A percentile compares a stretch with the other conserved stretches of the same genome.
Evolutionary conservation across 1,284 basidiomycete genomes (phyloP).

Genomic region (Fistulina hepatica): DNA sequence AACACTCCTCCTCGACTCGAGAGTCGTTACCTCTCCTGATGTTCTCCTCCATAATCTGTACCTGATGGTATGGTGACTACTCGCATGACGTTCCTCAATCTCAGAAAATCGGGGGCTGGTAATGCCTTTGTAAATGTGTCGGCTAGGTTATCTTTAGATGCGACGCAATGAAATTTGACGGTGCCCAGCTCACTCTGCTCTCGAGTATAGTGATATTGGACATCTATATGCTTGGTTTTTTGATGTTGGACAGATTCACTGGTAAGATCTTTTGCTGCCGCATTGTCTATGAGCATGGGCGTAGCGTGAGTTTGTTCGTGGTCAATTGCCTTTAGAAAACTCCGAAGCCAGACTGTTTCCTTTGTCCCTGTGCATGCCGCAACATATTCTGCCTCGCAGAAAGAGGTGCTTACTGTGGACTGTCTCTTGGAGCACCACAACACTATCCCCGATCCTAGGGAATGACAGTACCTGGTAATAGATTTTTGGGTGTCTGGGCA

Average conservation of each 20-base stretch:
- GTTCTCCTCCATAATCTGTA: no score
- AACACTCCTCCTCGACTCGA: no score
- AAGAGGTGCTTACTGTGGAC: neutral
- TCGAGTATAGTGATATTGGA: conserved; percentile 6
- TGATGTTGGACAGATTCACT: conserved; percentile 1
- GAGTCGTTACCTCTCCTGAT: no score
- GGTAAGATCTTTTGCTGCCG: neutral
- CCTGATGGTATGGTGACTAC: no score
- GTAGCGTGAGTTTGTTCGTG: neutral
- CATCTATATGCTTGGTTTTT: conserved; percentile 5
- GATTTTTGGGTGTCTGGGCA: conserved; percentile 2
- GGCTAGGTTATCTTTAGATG: conserved; percentile 2
- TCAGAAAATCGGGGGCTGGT: no score
- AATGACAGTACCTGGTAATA: conserved; percentile 7
- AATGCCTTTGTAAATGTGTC: conserved; percentile 8
- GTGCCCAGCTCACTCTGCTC: conserved; percentile 4
- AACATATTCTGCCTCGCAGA: conserved; percentile 4
- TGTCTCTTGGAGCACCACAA: conserved; percentile 6
- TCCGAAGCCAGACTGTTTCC: conserved; percentile 2
- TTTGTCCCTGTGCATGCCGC: neutral
- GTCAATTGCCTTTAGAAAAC: conserved; percentile 1
- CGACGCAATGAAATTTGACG: conserved; percentile 2
- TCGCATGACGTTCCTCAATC: no score
- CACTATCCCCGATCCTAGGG: conserved; percentile 1
- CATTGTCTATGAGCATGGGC: neutral